Evolutionary conservation across 2,329 filamentous ascomycete species (phyloP), one percentile per base, ranked within the genome.

Genomic region (Colletotrichum lentis): DNA sequence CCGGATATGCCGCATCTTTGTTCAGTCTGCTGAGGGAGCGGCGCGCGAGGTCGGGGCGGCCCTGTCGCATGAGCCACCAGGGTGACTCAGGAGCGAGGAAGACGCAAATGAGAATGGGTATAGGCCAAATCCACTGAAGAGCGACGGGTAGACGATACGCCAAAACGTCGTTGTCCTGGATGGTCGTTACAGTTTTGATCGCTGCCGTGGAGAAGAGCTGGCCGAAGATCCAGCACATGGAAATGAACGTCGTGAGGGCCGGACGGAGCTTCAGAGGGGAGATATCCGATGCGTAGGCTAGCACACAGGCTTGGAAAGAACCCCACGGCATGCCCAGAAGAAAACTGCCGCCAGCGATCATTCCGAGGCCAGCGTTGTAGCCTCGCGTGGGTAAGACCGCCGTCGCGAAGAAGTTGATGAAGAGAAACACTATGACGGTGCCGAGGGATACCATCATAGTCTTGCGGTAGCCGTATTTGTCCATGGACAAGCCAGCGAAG

Each of bases 211-310:
- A 74, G 16, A 79, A 68, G 16, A 81, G 71, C 64, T 81, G 79
- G 5, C 80, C 80, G 35, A 80, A 74, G 14, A 77, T 74, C 75
- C 79, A 81, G 65, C 78, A 81, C 65, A 82, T 72, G 60, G 81
- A 81, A 50, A 78, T 74, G 64, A 80, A 79, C 0, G 75, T 76
- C 0, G 78, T 79, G 1, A 81, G 73, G 27, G 79, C 79, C 2
- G 74, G 74, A 11, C 79, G 74, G 3, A 82, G 75, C 5, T 76
- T 80, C 75, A 67, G 61, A 35, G 71, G 72, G 3, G 66, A 69
- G 18, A 75, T 69, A 44, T 81, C 80, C 0, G 80, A 79, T 1
- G 78, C 78, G 62, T 82, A 81, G 0, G 79, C 74, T 0, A 77
- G 74, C 0, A 74, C 74, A 16, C 80, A 73, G 0, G 76, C 79